Evolutionary conservation across 768 basidiomycete species (phyloP).

Genomic region (Lactarius sanguifluus): DNA sequence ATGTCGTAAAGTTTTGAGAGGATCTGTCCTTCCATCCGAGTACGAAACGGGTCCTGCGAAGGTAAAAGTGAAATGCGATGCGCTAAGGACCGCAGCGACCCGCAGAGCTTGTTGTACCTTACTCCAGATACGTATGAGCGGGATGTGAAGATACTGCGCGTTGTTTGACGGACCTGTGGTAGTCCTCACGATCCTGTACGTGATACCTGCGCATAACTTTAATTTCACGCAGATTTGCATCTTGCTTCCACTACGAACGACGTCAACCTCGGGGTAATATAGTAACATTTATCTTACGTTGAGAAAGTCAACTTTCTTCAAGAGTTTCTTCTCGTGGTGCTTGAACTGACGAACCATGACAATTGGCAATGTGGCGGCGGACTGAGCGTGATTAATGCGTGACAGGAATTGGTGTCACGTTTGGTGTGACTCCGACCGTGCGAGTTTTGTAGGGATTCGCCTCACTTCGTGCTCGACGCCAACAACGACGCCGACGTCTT

Average conservation of each 20-base stretch:
- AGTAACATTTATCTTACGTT: slow-evolving; percentile 49
- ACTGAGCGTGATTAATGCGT: slow-evolving; percentile 16
- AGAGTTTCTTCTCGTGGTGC: slow-evolving; percentile 91
- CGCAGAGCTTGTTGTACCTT: slow-evolving; percentile 94
- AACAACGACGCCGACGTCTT: slow-evolving; percentile 27
- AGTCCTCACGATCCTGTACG: slow-evolving; percentile 91
- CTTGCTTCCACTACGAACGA: slow-evolving; percentile 85
- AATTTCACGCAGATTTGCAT: slow-evolving; percentile 86
- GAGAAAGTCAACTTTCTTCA: slow-evolving; percentile 97
- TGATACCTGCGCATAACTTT: slow-evolving; percentile 95
- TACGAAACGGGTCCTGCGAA: slow-evolving; percentile 82
- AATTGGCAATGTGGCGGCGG: not conserved
- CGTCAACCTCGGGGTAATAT: slow-evolving; percentile 9
- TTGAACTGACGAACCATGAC: slow-evolving; percentile 90
- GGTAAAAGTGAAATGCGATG: slow-evolving; percentile 88
- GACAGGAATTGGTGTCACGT: slow-evolving; percentile 16
- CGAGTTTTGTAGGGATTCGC: slow-evolving; percentile 30
- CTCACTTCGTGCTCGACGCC: slow-evolving; percentile 32
- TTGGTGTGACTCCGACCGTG: slow-evolving; percentile 31
- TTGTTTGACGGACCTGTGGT: slow-evolving; percentile 65
- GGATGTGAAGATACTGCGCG: slow-evolving; percentile 9
- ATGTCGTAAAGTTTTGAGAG: slow-evolving; percentile 97
- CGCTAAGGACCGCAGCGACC: slow-evolving; percentile 78
- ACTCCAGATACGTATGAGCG: slow-evolving; percentile 6
- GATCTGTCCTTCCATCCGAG: slow-evolving; percentile 80